Conservation (phyloP, 495 filamentous ascomycete genomes). For the Neurospora sp. region DNA sequence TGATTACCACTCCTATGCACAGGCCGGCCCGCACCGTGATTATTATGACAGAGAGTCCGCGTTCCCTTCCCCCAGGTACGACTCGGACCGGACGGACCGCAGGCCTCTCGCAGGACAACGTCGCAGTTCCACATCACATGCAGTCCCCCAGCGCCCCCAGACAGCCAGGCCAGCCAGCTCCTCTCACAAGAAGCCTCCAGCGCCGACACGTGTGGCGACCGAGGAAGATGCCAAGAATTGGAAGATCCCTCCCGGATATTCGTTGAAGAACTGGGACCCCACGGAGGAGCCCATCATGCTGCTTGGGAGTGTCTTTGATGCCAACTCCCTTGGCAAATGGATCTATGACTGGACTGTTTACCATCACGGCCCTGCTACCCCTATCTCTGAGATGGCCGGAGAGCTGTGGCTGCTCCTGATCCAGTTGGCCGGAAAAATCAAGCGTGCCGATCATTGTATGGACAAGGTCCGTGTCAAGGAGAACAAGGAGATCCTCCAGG, state of each 20-base stretch:
- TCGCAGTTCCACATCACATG: slow-evolving; percentile 29
- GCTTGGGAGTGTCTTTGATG: slow-evolving; percentile 91
- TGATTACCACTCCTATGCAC: slow-evolving; percentile 46
- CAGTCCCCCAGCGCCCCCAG: slow-evolving; percentile 29
- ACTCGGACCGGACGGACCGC: slow-evolving; percentile 25
- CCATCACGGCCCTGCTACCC: slow-evolving; percentile 72
- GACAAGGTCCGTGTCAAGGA: slow-evolving; percentile 60
- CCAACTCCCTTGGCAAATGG: slow-evolving; percentile 97
- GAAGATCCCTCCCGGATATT: slow-evolving; percentile 84
- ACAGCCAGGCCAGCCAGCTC: slow-evolving; percentile 31
- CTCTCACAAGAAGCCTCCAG: slow-evolving; percentile 26
- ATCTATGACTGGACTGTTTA: slow-evolving; percentile 99
- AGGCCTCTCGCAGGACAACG: slow-evolving; percentile 27
- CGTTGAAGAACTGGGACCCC: slow-evolving; percentile 97
- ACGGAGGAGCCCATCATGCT: slow-evolving; percentile 85
- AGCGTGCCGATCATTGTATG: slow-evolving; percentile 77
- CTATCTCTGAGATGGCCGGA: slow-evolving; percentile 86
- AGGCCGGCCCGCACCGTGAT: slow-evolving; percentile 32
- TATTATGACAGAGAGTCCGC: slow-evolving; percentile 28
- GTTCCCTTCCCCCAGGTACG: slow-evolving; percentile 33
- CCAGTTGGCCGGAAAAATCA: slow-evolving; percentile 91
- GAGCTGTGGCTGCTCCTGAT: slow-evolving; percentile 93
- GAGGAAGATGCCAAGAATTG: slow-evolving; percentile 73
- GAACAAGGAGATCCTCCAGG: slow-evolving; percentile 71
- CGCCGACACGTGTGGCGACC: slow-evolving; percentile 56